A percentile compares a stretch with the other conserved stretches of the same genome.
phyloP scores from a whole-genome alignment of 1,139 yeast genomes.

The Yamadazyma songkhlaensis region DNA sequence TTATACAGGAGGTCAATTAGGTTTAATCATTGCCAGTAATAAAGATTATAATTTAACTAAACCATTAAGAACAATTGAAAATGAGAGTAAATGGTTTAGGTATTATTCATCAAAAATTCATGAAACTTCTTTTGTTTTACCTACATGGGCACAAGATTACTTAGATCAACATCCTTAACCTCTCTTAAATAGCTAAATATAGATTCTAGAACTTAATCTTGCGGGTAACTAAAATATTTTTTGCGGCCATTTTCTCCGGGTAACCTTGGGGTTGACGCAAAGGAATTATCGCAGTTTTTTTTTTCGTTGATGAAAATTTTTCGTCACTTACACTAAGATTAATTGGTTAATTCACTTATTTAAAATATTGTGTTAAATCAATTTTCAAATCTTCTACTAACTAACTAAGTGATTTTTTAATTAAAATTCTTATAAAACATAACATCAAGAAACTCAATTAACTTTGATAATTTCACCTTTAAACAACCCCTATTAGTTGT shows the following conservation, averaged over 20 bases:
- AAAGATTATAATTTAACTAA: constrained; percentile 46
- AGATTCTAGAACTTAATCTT: neutral
- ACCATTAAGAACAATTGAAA: constrained; percentile 52
- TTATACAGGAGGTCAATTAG: constrained; percentile 95
- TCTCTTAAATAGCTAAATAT: neutral
- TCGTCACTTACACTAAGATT: constrained; percentile 5
- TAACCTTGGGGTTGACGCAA: too few species aligned
- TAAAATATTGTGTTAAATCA: neutral
- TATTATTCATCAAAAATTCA: constrained; percentile 79
- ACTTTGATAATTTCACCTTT: too few species aligned
- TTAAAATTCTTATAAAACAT: too few species aligned
- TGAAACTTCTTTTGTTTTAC: constrained; percentile 76
- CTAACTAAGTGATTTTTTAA: too few species aligned
- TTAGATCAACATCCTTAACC: neutral
- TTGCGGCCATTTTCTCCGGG: neutral
- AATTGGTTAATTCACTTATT: constrained; percentile 5
- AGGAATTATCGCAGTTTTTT: neutral
- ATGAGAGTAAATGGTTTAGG: constrained; percentile 54
- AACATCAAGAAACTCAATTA: too few species aligned
- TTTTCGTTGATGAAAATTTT: constrained; percentile 6
- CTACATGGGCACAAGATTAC: constrained; percentile 67
- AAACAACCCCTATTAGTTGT: too few species aligned
- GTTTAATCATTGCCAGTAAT: constrained; percentile 79
- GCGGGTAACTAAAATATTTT: too few species aligned
- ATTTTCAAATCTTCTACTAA: neutral